These are phyloP conservation scores for Talaromyces wortmannii DNA, from an alignment of 495 filamentous ascomycete genomes.

Conservation along the genomic window DNA sequence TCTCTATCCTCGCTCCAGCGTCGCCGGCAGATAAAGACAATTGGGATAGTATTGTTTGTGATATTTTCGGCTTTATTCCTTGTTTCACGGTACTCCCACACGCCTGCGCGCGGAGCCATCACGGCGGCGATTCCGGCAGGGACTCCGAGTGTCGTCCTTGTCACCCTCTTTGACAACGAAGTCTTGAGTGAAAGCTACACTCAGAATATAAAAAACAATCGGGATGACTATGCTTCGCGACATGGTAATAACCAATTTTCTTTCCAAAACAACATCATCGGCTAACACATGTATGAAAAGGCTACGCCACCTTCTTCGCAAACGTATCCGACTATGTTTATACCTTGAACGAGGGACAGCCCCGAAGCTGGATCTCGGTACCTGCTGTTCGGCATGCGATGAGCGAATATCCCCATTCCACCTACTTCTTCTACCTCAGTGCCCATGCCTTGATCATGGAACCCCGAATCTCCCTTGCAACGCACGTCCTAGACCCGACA, in stretches of 20 bases:
- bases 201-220: conserved; percentile 69
- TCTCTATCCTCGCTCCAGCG: conserved; percentile 56
- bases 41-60: conserved; percentile 49
- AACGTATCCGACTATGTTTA: conserved; percentile 62
- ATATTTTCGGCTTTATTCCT: conserved; percentile 58
- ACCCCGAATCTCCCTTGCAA: conserved; percentile 58
- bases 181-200: conserved; percentile 54
- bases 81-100: conserved; percentile 41
- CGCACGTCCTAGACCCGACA: conserved; percentile 59
- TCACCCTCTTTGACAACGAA: conserved; percentile 71
- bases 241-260: conserved; percentile 59
- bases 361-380: conserved; percentile 68
- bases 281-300: conserved; percentile 33
- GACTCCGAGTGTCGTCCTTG: conserved; percentile 75
- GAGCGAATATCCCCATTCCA: conserved; percentile 62
- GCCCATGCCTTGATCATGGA: conserved; percentile 87
- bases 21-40: conserved; percentile 57
- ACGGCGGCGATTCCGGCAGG: conserved; percentile 48
- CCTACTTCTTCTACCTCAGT: conserved; percentile 82
- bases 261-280: neutral
- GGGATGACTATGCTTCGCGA: conserved; percentile 75
- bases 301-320: conserved; percentile 82
- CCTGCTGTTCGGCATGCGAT: conserved; percentile 89
- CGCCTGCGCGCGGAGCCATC: conserved; percentile 17
- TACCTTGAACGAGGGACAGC: conserved; percentile 52